Evolutionary conservation across 1,139 yeast species (phyloP).

Genomic region (Candida sp.): DNA sequence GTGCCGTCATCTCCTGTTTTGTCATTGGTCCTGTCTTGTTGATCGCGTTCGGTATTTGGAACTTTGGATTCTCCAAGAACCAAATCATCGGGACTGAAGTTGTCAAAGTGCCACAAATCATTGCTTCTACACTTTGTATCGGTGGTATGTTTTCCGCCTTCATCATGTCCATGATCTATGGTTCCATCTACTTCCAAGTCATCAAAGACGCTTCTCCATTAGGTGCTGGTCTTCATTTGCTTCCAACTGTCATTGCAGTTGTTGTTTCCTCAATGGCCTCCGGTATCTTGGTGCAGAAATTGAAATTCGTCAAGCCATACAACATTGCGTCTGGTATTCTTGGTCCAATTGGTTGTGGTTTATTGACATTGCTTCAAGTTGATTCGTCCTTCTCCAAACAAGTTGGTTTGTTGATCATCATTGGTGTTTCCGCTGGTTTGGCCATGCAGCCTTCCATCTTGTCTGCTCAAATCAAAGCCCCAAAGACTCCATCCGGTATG

Average conservation of each 20-base stretch:
- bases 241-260: conserved; percentile 39
- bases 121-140: conserved; percentile 25
- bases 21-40: conserved; percentile 41
- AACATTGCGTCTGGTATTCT: conserved; percentile 27
- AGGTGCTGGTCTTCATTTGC: conserved; percentile 42
- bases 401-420: conserved; percentile 40
- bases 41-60: conserved; percentile 28
- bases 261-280: conserved; percentile 31
- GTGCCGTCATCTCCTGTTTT: conserved; percentile 50
- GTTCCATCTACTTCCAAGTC: conserved; percentile 43
- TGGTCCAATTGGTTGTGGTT: conserved; percentile 38
- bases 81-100: conserved; percentile 34
- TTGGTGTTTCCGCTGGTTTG: conserved; percentile 35
- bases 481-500: conserved; percentile 38
- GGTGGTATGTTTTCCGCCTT: conserved; percentile 28
- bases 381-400: conserved; percentile 28
- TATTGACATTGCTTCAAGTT: conserved; percentile 32
- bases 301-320: conserved; percentile 35
- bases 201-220: conserved; percentile 35
- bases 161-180: conserved; percentile 28
- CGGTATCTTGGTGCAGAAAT: conserved; percentile 35
- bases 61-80: conserved; percentile 25
- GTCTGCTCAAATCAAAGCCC: conserved; percentile 38
- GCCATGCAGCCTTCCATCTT: conserved; percentile 34
- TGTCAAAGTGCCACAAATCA: conserved; percentile 23